Evolutionary conservation across 2,329 filamentous ascomycete species (phyloP).

Genomic region (Xylaria multiplex): DNA sequence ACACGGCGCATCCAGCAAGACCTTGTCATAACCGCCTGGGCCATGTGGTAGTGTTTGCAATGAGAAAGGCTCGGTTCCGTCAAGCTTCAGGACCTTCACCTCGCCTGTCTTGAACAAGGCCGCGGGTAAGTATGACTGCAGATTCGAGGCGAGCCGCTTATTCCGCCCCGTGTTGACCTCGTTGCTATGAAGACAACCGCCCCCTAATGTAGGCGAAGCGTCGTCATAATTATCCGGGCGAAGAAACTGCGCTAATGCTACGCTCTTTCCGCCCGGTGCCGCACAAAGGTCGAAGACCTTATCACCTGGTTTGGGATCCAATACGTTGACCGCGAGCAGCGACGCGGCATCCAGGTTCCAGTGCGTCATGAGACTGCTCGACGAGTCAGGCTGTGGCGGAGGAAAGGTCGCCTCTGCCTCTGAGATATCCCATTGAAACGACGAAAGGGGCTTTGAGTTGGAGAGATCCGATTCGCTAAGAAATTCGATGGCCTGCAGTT

Average conservation of each 20-base stretch:
- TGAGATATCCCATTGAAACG: conserved; percentile 38
- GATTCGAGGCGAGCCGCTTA: conserved; percentile 46
- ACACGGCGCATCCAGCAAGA: conserved; percentile 55
- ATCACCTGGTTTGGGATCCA: conserved; percentile 50
- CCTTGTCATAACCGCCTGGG: conserved; percentile 52
- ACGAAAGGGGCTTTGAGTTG: conserved; percentile 12
- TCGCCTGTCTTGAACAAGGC: conserved; percentile 39
- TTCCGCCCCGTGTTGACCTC: conserved; percentile 49
- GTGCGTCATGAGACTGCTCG: conserved; percentile 43
- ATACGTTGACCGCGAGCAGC: conserved; percentile 46
- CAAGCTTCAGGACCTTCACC: conserved; percentile 43
- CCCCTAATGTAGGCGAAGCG: conserved; percentile 37
- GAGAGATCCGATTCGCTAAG: conserved; percentile 10
- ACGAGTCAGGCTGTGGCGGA: conserved; percentile 37
- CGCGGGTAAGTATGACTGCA: conserved; percentile 43
- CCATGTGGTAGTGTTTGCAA: conserved; percentile 46
- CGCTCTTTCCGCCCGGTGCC: conserved; percentile 44
- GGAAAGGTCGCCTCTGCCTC: conserved; percentile 41
- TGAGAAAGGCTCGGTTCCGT: conserved; percentile 43
- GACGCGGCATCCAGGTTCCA: conserved; percentile 49
- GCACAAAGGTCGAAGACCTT: conserved; percentile 55
- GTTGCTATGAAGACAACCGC: conserved; percentile 52
- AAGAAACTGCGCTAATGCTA: conserved; percentile 42
- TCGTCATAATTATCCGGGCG: conserved; percentile 34
- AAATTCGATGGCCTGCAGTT: conserved; percentile 36